Percentiles rank a stretch among this genome's conserved stretches.
Conservation (phyloP, 495 filamentous ascomycete species). For the Penicillium turbatum region DNA sequence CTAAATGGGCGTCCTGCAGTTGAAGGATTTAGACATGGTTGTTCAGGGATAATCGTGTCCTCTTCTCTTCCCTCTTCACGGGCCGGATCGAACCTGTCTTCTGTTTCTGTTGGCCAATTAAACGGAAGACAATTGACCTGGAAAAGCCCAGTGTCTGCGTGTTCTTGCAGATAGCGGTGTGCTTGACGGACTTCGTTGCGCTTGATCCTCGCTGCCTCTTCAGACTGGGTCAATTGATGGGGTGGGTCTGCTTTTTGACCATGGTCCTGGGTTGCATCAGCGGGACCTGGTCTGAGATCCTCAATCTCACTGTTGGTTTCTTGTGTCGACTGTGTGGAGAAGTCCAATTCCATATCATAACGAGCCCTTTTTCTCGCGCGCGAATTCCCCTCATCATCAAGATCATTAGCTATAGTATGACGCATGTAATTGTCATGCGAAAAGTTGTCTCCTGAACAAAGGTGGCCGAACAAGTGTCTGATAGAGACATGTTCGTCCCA, state of each 20-base stretch:
- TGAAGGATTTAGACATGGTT: neutral
- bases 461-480: slow-evolving; percentile 60
- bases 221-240: neutral
- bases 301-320: slow-evolving; percentile 8
- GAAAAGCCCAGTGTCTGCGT: slow-evolving; percentile 15
- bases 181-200: slow-evolving; percentile 27
- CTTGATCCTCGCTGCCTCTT: slow-evolving; percentile 12
- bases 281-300: slow-evolving; percentile 2
- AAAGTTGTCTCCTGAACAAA: slow-evolving; percentile 59
- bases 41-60: neutral
- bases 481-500: slow-evolving; percentile 67
- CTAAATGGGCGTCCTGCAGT: neutral
- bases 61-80: neutral
- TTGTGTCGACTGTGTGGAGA: slow-evolving; percentile 20
- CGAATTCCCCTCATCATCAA: slow-evolving; percentile 16
- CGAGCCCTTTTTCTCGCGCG: slow-evolving; percentile 26
- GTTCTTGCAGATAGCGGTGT: slow-evolving; percentile 24
- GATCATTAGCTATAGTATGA: slow-evolving; percentile 13
- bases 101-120: slow-evolving; percentile 22
- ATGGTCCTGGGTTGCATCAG: slow-evolving; percentile 2
- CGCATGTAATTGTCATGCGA: slow-evolving; percentile 64
- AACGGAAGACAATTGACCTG: slow-evolving; percentile 33
- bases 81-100: slow-evolving; percentile 1
- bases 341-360: slow-evolving; percentile 21
- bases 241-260: neutral